A percentile compares a stretch with the other conserved stretches of the same genome.
phyloP scores from a whole-genome alignment of 1,284 basidiomycete species.

The Lignosus rhinocerotis region DNA sequence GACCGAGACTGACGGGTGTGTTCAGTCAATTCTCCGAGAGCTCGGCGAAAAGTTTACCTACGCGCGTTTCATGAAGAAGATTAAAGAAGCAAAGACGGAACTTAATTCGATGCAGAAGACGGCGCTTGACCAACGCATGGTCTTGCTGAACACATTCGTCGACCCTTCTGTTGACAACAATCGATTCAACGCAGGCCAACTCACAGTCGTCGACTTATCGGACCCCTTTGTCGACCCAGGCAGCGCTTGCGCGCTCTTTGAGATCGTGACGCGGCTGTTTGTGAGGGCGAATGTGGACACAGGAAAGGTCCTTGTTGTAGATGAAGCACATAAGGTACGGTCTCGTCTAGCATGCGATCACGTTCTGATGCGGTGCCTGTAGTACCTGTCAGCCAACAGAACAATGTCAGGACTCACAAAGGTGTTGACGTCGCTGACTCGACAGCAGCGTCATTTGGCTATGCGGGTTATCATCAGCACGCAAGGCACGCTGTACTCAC shows the following conservation, averaged over 20 bases:
- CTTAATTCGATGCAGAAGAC: conserved; percentile 55
- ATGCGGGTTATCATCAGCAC: conserved; percentile 76
- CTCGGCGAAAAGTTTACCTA: conserved; percentile 50
- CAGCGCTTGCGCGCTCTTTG: conserved; percentile 69
- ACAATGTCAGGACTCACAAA: conserved; percentile 50
- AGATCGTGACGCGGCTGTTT: conserved; percentile 66
- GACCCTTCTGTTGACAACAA: conserved; percentile 29
- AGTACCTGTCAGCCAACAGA: conserved; percentile 60
- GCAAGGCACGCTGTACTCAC: conserved; percentile 45
- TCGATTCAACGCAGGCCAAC: conserved; percentile 52
- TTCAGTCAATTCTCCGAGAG: conserved; percentile 44
- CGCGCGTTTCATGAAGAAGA: conserved; percentile 44
- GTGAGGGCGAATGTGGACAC: conserved; percentile 59
- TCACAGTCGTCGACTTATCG: conserved; percentile 68
- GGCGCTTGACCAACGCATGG: conserved; percentile 59
- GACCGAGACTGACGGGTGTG: conserved; percentile 26
- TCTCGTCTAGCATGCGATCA: neutral
- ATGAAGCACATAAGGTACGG: conserved; percentile 73
- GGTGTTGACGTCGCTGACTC: conserved; percentile 56
- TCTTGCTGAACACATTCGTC: conserved; percentile 54
- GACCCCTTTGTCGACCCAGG: conserved; percentile 71
- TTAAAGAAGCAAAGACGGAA: conserved; percentile 47
- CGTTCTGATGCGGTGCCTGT: neutral
- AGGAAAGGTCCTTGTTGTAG: conserved; percentile 72
- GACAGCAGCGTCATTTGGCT: conserved; percentile 70